These are phyloP conservation scores for Haberlea rhodopensis DNA, from an alignment of 257 asterid genomes.

Conservation along the genomic window DNA sequence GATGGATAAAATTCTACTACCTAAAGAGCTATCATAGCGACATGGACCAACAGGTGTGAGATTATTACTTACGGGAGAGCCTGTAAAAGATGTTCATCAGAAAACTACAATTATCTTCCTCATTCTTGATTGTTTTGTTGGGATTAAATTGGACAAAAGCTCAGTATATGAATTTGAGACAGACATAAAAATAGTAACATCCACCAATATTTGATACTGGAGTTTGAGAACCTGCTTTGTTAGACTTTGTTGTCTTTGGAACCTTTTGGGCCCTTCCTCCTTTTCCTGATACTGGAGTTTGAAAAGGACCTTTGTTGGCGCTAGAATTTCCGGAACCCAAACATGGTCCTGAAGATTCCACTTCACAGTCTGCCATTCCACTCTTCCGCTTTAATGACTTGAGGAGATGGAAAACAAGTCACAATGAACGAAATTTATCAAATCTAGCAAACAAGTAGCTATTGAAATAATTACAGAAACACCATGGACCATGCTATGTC, in stretches of 20 bases:
- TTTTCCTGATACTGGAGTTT: slow-evolving; percentile 71
- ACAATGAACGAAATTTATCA: slow-evolving; percentile 23
- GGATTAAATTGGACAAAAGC: background rate
- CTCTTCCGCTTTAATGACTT: slow-evolving; percentile 72
- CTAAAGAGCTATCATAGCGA: slow-evolving; percentile 90
- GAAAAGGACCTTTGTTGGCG: slow-evolving; percentile 35
- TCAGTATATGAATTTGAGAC: background rate
- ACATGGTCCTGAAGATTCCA: slow-evolving; percentile 42
- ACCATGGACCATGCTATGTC: background rate
- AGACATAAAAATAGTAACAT: slow-evolving; percentile 23
- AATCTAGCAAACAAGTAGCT: slow-evolving; percentile 14
- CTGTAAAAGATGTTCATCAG: slow-evolving; percentile 42
- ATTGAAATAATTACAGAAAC: background rate
- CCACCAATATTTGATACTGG: slow-evolving; percentile 66
- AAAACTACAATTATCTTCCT: background rate
- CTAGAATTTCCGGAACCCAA: slow-evolving; percentile 40
- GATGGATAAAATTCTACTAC: slow-evolving; percentile 37
- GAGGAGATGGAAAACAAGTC: slow-evolving; percentile 28
- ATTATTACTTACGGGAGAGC: slow-evolving; percentile 68
- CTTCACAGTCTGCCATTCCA: slow-evolving; percentile 46
- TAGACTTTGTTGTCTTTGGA: background rate
- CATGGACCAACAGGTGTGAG: background rate
- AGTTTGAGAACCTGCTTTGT: slow-evolving; percentile 13
- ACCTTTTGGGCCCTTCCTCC: slow-evolving; percentile 1
- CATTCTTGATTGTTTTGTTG: background rate